phyloP scores from a whole-genome alignment of 2,329 filamentous ascomycete genomes.

The Pseudogymnoascus sp. region DNA sequence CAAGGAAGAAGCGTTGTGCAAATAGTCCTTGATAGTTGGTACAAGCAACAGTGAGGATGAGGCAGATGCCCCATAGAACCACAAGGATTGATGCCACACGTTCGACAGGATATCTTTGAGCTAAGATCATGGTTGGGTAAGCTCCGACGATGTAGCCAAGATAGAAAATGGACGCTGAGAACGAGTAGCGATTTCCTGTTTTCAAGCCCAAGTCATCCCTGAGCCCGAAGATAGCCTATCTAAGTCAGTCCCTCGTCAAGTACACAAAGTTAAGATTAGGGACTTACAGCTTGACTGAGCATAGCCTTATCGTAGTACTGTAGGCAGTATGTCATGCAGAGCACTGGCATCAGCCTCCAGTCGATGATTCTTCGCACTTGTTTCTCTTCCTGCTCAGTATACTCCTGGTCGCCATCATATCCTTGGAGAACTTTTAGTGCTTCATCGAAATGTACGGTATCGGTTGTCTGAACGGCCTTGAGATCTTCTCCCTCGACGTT shows the following conservation, averaged over 20 bases:
- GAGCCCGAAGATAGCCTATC: slow-evolving; percentile 34
- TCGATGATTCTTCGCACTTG: slow-evolving; percentile 35
- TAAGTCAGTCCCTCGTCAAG: neutral
- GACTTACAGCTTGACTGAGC: slow-evolving; percentile 41
- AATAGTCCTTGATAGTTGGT: slow-evolving; percentile 31
- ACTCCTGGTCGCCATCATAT: slow-evolving; percentile 35
- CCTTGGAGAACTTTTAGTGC: slow-evolving; percentile 33
- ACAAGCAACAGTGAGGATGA: slow-evolving; percentile 33
- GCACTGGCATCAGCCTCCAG: slow-evolving; percentile 36
- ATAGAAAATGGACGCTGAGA: slow-evolving; percentile 39
- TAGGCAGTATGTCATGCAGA: slow-evolving; percentile 37
- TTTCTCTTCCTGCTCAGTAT: slow-evolving; percentile 36
- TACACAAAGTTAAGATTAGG: neutral
- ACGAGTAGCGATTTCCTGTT: slow-evolving; percentile 36
- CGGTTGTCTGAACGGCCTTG: slow-evolving; percentile 7
- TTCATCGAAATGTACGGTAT: slow-evolving; percentile 32
- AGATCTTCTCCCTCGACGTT: neutral
- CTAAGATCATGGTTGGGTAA: slow-evolving; percentile 32
- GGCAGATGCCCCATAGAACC: slow-evolving; percentile 30
- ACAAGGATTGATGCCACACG: slow-evolving; percentile 31
- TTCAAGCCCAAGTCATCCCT: slow-evolving; percentile 33
- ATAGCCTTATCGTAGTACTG: slow-evolving; percentile 46
- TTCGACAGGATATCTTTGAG: slow-evolving; percentile 38
- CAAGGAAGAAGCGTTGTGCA: slow-evolving; percentile 46
- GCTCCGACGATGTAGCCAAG: slow-evolving; percentile 40